Conservation (phyloP, 805 yeast species). For the Priceomyces castillae region DNA sequence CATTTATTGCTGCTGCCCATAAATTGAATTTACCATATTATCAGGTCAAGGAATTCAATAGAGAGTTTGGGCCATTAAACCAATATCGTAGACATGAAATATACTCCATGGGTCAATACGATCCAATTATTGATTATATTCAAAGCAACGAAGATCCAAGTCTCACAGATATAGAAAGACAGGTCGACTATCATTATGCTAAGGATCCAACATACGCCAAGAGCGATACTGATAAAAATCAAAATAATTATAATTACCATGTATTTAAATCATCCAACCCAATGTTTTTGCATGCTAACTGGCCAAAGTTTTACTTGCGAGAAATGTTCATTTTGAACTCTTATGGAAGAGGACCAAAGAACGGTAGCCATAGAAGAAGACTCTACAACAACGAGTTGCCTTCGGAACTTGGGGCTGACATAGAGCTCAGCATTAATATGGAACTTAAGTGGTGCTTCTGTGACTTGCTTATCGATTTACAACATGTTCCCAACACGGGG, state of each 20-base stretch:
- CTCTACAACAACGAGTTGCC: constrained; percentile 24
- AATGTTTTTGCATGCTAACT: constrained; percentile 37
- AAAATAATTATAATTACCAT: constrained; percentile 30
- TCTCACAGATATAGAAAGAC: constrained; percentile 6
- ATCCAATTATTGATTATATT: constrained; percentile 31
- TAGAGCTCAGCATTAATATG: constrained; percentile 26
- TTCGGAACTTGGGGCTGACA: constrained; percentile 24
- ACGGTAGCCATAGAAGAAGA: constrained; percentile 26
- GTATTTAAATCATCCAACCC: constrained; percentile 24
- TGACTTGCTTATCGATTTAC: constrained; percentile 19
- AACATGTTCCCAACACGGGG: constrained; percentile 19
- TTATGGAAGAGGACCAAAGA: constrained; percentile 27
- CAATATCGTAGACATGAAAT: constrained; percentile 22
- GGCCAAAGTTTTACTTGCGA: constrained; percentile 30
- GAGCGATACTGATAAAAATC: constrained; percentile 17
- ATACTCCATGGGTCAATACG: constrained; percentile 39
- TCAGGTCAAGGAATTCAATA: constrained; percentile 34
- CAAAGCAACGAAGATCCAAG: constrained; percentile 14
- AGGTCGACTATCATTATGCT: constrained; percentile 11
- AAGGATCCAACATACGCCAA: constrained; percentile 19
- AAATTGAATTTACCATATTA: constrained; percentile 34
- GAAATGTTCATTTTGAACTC: constrained; percentile 26
- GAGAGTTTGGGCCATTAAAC: constrained; percentile 36
- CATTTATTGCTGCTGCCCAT: constrained; percentile 42
- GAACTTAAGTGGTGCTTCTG: constrained; percentile 31